phyloP scores from a whole-genome alignment of 2,329 filamentous ascomycete genomes.

The Aureobasidium sp. region DNA sequence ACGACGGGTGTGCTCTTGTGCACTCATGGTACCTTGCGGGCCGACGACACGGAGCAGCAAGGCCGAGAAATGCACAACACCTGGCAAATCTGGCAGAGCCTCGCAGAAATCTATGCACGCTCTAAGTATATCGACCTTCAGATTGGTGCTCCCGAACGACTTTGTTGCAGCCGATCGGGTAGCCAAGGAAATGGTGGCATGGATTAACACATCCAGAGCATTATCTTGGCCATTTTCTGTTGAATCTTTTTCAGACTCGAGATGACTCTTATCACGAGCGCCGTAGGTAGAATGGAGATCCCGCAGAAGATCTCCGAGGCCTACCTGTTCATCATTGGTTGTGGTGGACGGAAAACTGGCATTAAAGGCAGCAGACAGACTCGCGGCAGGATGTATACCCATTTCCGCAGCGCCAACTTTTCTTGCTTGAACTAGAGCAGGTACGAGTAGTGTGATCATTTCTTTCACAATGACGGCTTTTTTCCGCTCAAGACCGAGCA shows the following conservation, averaged over 20 bases:
- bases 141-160: conserved; percentile 64
- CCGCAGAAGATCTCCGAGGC: conserved; percentile 6
- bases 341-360: conserved; percentile 9
- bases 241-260: not conserved
- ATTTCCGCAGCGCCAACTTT: conserved; percentile 93
- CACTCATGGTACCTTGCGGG: conserved; percentile 38
- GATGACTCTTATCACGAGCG: conserved; percentile 8
- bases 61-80: conserved; percentile 81
- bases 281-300: conserved; percentile 18
- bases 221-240: not conserved
- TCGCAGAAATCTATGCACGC: conserved; percentile 93
- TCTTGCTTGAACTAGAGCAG: conserved; percentile 79
- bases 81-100: conserved; percentile 82
- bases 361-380: conserved; percentile 64
- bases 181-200: conserved; percentile 2
- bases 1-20: conserved; percentile 35
- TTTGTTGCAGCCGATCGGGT: conserved; percentile 15
- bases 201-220: conserved; percentile 1
- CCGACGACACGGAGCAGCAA: conserved; percentile 77
- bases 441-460: conserved; percentile 73
- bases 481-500: conserved; percentile 75
- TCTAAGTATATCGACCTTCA: conserved; percentile 81
- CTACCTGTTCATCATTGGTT: conserved; percentile 5
- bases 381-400: conserved; percentile 88
- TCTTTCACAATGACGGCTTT: conserved; percentile 86